Evolutionary conservation across 371 early-diverging fungal species (phyloP).

Genomic region (Mortierella sp.): DNA sequence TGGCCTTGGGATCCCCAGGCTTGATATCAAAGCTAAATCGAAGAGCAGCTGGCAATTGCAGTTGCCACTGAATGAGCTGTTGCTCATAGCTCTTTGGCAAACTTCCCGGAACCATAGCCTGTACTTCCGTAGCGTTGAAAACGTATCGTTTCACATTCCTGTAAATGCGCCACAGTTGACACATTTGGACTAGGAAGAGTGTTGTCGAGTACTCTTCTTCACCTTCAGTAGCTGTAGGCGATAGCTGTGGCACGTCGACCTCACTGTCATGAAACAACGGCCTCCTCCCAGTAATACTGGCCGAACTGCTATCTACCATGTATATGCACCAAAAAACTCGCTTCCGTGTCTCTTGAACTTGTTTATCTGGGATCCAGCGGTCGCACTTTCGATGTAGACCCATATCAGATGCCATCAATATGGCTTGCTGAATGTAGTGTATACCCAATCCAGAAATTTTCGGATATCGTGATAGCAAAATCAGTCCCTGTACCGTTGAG

Average conservation of each 20-base stretch:
- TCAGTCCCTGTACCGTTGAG: constrained; percentile 48
- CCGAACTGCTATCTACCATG: constrained; percentile 27
- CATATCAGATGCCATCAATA: constrained; percentile 44
- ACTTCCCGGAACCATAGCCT: constrained; percentile 53
- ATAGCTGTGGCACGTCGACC: constrained; percentile 35
- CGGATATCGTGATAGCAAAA: constrained; percentile 51
- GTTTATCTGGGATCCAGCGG: constrained; percentile 49
- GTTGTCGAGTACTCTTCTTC: constrained; percentile 35
- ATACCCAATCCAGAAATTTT: constrained; percentile 38
- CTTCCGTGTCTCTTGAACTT: constrained; percentile 43
- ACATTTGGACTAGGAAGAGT: constrained; percentile 41
- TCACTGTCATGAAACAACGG: constrained; percentile 42
- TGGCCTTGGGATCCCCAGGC: constrained; percentile 25
- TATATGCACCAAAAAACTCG: constrained; percentile 54
- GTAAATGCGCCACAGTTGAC: constrained; percentile 49
- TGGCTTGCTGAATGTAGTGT: constrained; percentile 38
- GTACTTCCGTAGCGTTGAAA: constrained; percentile 50
- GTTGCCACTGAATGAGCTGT: constrained; percentile 55
- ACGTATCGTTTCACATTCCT: constrained; percentile 46
- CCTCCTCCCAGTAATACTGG: constrained; percentile 42
- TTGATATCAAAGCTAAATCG: constrained; percentile 43
- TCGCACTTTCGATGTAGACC: constrained; percentile 54
- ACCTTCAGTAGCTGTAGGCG: constrained; percentile 24
- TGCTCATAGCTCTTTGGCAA: constrained; percentile 52
- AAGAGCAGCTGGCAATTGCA: constrained; percentile 44